phyloP scores from a whole-genome alignment of 768 basidiomycete genomes.

The Pleurotus tuoliensis region DNA sequence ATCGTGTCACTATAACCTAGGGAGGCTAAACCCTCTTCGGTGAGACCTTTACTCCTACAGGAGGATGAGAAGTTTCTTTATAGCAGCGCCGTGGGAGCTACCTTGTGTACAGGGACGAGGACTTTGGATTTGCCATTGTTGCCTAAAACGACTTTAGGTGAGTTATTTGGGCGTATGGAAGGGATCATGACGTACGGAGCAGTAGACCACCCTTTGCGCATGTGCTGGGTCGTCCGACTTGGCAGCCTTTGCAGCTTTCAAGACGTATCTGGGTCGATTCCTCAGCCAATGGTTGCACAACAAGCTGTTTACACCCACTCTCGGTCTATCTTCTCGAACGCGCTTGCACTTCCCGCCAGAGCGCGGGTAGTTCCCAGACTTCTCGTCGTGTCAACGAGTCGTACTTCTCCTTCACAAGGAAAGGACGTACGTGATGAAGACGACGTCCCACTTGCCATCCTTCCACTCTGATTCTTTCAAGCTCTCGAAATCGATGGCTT shows the following conservation, averaged over 20 bases:
- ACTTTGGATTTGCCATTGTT: constrained; percentile 41
- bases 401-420: too few species aligned
- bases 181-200: constrained; percentile 47
- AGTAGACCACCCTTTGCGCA: constrained; percentile 62
- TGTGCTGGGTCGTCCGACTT: constrained; percentile 39
- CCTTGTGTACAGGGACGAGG: constrained; percentile 50
- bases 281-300: too few species aligned
- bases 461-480: constrained; percentile 46
- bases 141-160: constrained; percentile 28
- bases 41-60: constrained; percentile 67
- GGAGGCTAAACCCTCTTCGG: constrained; percentile 62
- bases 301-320: constrained; percentile 40
- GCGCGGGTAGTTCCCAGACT: constrained; percentile 66
- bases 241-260: constrained; percentile 67
- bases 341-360: constrained; percentile 56
- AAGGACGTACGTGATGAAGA: constrained; percentile 61
- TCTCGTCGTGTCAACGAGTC: neutral
- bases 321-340: constrained; percentile 75
- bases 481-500: constrained; percentile 67
- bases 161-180: neutral
- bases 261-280: constrained; percentile 52
- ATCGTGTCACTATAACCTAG: constrained; percentile 72
- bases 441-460: constrained; percentile 66
- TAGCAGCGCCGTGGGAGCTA: constrained; percentile 15
- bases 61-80: neutral